Evolutionary conservation across 495 filamentous ascomycete species (phyloP).

Genomic region (Aspergillus campestris): DNA sequence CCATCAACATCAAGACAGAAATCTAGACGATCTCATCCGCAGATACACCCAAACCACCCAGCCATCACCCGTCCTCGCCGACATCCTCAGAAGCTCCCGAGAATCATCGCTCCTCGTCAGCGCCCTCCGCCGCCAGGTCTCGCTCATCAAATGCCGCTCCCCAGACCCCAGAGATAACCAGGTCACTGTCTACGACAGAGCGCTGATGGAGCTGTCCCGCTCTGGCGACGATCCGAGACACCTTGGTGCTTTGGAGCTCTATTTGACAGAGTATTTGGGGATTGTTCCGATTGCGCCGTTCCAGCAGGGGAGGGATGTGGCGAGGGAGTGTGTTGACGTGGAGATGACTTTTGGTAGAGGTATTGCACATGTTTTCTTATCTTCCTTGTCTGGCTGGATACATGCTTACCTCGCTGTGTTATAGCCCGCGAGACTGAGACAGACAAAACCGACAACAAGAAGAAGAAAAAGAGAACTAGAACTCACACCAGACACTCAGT

Average conservation of each 20-base stretch:
- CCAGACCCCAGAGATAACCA: conserved; percentile 28
- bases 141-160: conserved; percentile 26
- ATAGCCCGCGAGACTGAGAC: too few species aligned
- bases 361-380: not conserved
- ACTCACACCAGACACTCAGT: too few species aligned
- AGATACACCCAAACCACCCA: conserved; percentile 13
- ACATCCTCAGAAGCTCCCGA: conserved; percentile 15
- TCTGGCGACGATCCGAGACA: conserved; percentile 18
- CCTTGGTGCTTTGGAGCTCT: conserved; percentile 29
- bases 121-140: conserved; percentile 22
- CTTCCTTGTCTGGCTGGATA: not conserved
- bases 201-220: conserved; percentile 25
- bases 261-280: conserved; percentile 31
- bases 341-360: conserved; percentile 10
- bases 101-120: conserved; percentile 14
- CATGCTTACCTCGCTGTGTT: not conserved
- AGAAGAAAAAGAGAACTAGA: too few species aligned
- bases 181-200: conserved; percentile 34
- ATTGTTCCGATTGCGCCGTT: conserved; percentile 12
- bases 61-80: conserved; percentile 14
- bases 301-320: conserved; percentile 4
- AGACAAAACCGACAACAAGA: too few species aligned
- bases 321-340: conserved; percentile 11
- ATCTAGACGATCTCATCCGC: conserved; percentile 14
- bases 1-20: conserved; percentile 1